These are phyloP conservation scores for Pythium utonaiense DNA, from an alignment of 352 stramenopile genomes.

Conservation along the genomic window DNA sequence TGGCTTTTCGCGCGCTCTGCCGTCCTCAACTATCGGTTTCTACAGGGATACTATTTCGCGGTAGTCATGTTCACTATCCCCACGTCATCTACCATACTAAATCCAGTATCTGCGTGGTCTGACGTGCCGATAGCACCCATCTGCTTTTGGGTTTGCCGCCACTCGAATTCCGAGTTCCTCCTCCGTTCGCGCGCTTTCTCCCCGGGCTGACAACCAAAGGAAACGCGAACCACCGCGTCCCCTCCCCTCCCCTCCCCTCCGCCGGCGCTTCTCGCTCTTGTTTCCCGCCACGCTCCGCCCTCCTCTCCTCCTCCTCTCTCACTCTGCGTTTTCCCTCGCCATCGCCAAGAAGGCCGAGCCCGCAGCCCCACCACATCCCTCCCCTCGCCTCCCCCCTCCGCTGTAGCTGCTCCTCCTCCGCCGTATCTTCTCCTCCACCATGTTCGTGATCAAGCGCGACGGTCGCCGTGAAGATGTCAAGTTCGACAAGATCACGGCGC, in stretches of 20 bases:
- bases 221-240: background rate
- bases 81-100: conserved; percentile 5
- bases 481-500: conserved; percentile 98
- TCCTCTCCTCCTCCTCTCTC: background rate
- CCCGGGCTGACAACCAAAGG: background rate
- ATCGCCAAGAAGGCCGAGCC: background rate
- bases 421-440: conserved; percentile 27
- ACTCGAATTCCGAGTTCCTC: conserved; percentile 1
- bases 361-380: background rate
- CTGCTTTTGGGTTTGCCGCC: background rate
- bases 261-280: too few species aligned
- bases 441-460: conserved; percentile 95
- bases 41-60: background rate
- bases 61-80: background rate
- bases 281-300: too few species aligned
- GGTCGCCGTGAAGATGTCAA: conserved; percentile 92
- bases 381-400: background rate
- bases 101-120: background rate
- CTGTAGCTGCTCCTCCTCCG: background rate
- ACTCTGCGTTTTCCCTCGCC: conserved; percentile 16
- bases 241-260: too few species aligned
- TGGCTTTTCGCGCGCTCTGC: background rate
- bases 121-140: conserved; percentile 6
- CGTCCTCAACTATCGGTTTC: conserved; percentile 3
- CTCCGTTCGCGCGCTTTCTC: conserved; percentile 1